Evolutionary conservation across 2,329 filamentous ascomycete genomes (phyloP), one percentile per base, ranked within the genome.

Genomic region (Aaosphaeria pasadenensis): DNA sequence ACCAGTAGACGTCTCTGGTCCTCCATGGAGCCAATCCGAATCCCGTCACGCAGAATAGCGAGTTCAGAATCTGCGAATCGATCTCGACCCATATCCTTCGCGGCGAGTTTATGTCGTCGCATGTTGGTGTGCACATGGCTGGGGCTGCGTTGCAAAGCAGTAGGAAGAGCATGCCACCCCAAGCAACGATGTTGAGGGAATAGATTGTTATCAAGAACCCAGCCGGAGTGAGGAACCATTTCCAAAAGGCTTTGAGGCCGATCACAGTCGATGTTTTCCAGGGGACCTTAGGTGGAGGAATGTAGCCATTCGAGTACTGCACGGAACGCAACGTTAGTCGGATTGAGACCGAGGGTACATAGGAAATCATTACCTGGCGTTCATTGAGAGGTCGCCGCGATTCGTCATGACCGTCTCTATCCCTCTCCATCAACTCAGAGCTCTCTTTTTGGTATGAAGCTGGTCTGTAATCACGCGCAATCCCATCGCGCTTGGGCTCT

Each of bases 141-240:
- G 86, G 85, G 2, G 82, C 75, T 28, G 78, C 89, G 60, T 90
- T 89, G 74, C 85, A 87, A 29, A 95, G 82, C 2, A 96, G 76
- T 13, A 95, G 75, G 71, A 95, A 95, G 32, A 95, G 78, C 90
- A 95, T 95, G 49, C 87, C 89, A 44, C 90, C 90, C 90, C 90
- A 95, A 0, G 88, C 91, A 7, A 95, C 82, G 17, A 95, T 81
- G 54, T 92, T 91, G 48, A 94, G 78, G 9, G 86, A 84, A 69
- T 95, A 95, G 5, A 95, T 67, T 2, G 85, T 87, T 38, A 92
- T 81, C 46, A 89, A 74, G 64, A 94, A 90, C 3, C 90, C 89
- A 46, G 88, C 70, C 0, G 87, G 87, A 0, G 89, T 95, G 35
- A 81, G 74, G 58, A 87, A 82, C 74, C 89, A 95, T 45, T 82